Evolutionary conservation across 2,329 filamentous ascomycete species (phyloP), one percentile per base, ranked within the genome.

Genomic region (Chaetomium strumarium): DNA sequence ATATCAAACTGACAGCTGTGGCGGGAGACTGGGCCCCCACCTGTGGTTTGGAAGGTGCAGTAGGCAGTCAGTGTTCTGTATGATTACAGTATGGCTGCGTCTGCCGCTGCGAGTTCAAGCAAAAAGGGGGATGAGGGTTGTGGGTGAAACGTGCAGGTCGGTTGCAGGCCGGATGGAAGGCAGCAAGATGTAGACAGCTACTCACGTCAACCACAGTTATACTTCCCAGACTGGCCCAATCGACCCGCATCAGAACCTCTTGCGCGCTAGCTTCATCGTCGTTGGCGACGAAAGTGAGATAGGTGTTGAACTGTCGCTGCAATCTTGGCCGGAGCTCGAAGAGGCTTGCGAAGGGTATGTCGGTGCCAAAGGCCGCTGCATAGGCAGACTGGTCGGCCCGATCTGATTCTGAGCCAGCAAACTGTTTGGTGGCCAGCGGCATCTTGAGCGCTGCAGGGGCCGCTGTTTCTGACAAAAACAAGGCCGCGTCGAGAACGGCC

Each of bases 401-500:
- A 11, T 40, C 38, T 17, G 16, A 40, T 3, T 40, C 38, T 17
- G 16, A 40, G 8, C 8, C 38, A 9, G 38, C 16, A 40, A 40
- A 40, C 38, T 46, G 34, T 24, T 24, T 24, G 24, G 62, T 66
- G 9, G 61, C 60, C 14, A 50, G 29, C 0, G 63, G 49, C 66
- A 70, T 71, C 10, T 69, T 56, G 51, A 73, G 55, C 2, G 71
- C 68, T 4, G 65, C 48, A 0, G 70, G 70, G 5, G 64, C 63
- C 1, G 61, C 66, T 1, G 58, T 63, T 33, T 69, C 64, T 3
- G 70, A 62, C 1, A 74, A 57, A 46, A 74, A 74, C 60, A 70
- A 64, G 30, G 60, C 60, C 0, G 72, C 70, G 51, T 74, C 72
- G 1, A 70, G 61, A 14, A 61, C 63, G 5, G 58, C 63, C 1